Evolutionary conservation across 2,329 filamentous ascomycete genomes (phyloP).

Genomic region (Cercospora sojina): DNA sequence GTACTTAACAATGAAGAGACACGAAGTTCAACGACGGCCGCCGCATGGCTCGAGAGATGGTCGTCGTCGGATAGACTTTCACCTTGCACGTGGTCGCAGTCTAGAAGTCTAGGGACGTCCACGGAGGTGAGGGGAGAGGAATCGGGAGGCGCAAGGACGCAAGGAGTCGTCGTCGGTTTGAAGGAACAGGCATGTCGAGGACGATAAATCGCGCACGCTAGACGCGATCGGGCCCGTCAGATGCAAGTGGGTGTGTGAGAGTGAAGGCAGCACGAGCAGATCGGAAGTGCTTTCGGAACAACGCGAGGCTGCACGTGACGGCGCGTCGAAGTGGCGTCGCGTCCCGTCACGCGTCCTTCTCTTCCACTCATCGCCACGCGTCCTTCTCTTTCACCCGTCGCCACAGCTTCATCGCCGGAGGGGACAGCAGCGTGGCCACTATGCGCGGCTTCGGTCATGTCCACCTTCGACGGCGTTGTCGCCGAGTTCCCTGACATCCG

Average conservation of each 20-base stretch:
- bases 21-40: constrained; percentile 10
- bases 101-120: too few species aligned
- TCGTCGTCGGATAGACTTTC: neutral
- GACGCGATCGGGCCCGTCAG: neutral
- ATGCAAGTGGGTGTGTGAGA: neutral
- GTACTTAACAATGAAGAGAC: constrained; percentile 13
- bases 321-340: neutral
- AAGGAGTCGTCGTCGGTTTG: neutral
- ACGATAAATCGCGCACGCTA: neutral
- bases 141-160: too few species aligned
- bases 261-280: neutral
- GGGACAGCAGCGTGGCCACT: neutral
- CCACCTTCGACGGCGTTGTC: constrained; percentile 71
- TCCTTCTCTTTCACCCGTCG: neutral
- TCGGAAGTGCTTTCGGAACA: neutral
- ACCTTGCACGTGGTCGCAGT: neutral
- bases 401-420: neutral
- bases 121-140: neutral
- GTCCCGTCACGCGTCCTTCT: too few species aligned
- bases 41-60: neutral
- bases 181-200: neutral
- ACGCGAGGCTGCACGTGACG: neutral
- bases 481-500: constrained; percentile 76
- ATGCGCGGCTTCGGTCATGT: constrained; percentile 55
- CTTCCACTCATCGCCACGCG: neutral